These are phyloP conservation scores for Sisymbrium irio DNA, from an alignment of 345 rosid genomes.

Conservation along the genomic window DNA sequence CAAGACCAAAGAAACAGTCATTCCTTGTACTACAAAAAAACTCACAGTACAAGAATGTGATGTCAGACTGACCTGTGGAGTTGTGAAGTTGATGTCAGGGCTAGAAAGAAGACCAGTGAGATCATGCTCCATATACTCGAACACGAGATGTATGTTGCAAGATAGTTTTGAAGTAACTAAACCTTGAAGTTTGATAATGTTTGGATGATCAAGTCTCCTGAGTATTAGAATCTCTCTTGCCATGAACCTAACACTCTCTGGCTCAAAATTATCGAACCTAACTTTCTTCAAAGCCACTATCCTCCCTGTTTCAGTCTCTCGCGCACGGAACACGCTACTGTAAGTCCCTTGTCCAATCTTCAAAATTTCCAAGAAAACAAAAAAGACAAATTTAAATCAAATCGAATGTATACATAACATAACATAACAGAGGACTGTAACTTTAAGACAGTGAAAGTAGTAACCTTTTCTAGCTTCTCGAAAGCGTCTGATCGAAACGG, in stretches of 20 bases:
- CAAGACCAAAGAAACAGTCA: conserved; percentile 22
- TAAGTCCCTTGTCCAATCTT: conserved; percentile 99
- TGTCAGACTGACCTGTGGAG: conserved; percentile 70
- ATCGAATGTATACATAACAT: no score
- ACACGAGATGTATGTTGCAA: conserved; percentile 86
- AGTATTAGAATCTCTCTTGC: conserved; percentile 92
- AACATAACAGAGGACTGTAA: no score
- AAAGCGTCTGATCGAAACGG: conserved; percentile 78
- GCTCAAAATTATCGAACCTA: conserved; percentile 94
- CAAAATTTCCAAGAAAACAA: not conserved
- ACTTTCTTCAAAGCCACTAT: conserved; percentile 95
- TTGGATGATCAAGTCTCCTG: conserved; percentile 85
- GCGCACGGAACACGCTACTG: conserved; percentile 93
- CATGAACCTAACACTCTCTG: conserved; percentile 98
- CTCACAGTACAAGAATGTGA: not conserved
- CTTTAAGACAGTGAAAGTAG: not conserved
- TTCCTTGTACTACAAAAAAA: not conserved
- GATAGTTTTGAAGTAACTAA: conserved; percentile 81
- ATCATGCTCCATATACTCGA: conserved; percentile 99
- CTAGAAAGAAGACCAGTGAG: conserved; percentile 88
- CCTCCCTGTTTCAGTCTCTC: conserved; percentile 74
- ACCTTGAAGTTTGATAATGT: conserved; percentile 85
- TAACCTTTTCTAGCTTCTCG: conserved; percentile 91
- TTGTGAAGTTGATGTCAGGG: conserved; percentile 78
- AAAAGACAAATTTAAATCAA: not conserved